Evolutionary conservation across 179 eudicot species (phyloP).

Genomic region (Gypsophila paniculata): DNA sequence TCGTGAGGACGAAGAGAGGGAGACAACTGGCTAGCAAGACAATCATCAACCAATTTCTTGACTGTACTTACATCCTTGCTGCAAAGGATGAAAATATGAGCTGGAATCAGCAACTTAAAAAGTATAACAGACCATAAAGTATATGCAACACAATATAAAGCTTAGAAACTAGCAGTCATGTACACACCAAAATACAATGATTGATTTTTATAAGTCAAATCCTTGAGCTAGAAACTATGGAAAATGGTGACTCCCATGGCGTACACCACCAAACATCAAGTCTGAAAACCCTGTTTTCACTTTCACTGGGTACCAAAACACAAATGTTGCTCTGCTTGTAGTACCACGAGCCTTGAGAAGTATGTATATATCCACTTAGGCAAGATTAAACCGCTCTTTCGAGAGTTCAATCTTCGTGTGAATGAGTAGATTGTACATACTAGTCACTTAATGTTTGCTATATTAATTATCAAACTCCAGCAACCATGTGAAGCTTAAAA

Average conservation of each 20-base stretch:
- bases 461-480: too few species aligned
- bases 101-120: not conserved
- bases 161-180: not conserved
- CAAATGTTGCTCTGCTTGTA: too few species aligned
- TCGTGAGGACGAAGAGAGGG: slow-evolving; percentile 96
- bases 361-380: too few species aligned
- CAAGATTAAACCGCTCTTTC: too few species aligned
- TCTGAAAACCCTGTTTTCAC: not conserved
- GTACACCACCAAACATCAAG: not conserved
- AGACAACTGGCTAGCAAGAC: slow-evolving; percentile 60
- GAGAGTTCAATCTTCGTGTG: too few species aligned
- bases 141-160: not conserved
- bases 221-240: not conserved
- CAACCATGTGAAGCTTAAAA: too few species aligned
- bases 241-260: not conserved
- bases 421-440: too few species aligned
- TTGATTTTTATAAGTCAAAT: not conserved
- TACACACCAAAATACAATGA: not conserved
- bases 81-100: slow-evolving; percentile 29
- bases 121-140: not conserved
- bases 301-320: too few species aligned
- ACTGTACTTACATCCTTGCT: slow-evolving; percentile 95
- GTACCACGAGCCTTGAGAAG: too few species aligned
- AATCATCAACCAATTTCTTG: slow-evolving; percentile 86
- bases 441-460: too few species aligned